Conservation (phyloP, 2,329 filamentous ascomycete genomes). For the Aspergillus tubingensis region DNA sequence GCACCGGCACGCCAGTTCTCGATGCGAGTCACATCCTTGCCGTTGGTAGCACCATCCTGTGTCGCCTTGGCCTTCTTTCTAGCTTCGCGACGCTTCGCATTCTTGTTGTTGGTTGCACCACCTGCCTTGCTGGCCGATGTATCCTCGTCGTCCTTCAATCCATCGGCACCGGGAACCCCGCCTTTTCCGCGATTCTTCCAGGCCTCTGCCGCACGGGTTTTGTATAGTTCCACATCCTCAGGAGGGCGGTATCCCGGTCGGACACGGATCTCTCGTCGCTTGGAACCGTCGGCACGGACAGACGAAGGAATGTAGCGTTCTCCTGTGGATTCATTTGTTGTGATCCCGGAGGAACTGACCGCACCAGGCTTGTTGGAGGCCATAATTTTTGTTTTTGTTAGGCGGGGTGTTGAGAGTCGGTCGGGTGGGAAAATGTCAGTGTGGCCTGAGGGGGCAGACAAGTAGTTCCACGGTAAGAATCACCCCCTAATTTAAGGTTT, state of each 20-base stretch:
- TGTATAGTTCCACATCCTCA: conserved; percentile 95
- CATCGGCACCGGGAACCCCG: conserved; percentile 73
- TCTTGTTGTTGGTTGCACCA: conserved; percentile 71
- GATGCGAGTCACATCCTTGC: conserved; percentile 30
- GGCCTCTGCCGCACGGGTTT: conserved; percentile 82
- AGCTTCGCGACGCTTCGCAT: conserved; percentile 75
- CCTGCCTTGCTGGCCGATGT: conserved; percentile 42
- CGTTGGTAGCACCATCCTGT: conserved; percentile 51
- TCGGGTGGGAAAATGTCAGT: not conserved
- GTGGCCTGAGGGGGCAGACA: not conserved
- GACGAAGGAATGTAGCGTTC: conserved; percentile 89
- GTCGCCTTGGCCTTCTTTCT: conserved; percentile 63
- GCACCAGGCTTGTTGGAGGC: conserved; percentile 49
- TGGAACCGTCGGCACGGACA: conserved; percentile 79
- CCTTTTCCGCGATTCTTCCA: conserved; percentile 74
- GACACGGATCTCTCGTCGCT: conserved; percentile 92
- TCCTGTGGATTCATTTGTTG: conserved; percentile 73
- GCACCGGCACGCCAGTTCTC: conserved; percentile 37
- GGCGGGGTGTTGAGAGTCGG: not conserved
- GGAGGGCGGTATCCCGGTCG: conserved; percentile 90
- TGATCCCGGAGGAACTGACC: conserved; percentile 63
- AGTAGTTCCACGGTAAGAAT: not conserved
- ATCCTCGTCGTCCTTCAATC: conserved; percentile 53
- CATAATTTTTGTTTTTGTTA: conserved; percentile 42
- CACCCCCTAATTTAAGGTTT: not conserved